Evolutionary conservation across 2,329 filamentous ascomycete genomes (phyloP).

Genomic region (Pseudopyricularia cyperi): DNA sequence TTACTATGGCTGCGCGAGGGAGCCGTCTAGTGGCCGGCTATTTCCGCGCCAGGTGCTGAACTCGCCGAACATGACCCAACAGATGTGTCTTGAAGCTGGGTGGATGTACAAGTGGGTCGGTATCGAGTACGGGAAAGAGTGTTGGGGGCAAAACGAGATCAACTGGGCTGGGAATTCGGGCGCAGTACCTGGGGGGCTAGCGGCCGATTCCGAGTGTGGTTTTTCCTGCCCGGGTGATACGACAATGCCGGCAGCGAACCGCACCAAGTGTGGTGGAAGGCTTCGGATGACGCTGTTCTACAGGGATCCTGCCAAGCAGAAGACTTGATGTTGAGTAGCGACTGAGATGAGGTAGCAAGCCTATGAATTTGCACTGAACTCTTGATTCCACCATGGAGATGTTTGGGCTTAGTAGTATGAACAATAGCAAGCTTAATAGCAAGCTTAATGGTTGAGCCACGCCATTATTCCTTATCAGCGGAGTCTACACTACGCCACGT

Average conservation of each 20-base stretch:
- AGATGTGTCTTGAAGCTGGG: conserved; percentile 16
- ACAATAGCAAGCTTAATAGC: too few species aligned
- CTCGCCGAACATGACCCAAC: conserved; percentile 14
- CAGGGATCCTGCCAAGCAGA: background rate
- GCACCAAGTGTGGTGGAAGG: conserved; percentile 6
- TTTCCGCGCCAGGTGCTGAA: conserved; percentile 4
- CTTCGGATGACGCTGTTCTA: conserved; percentile 6
- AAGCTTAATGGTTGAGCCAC: too few species aligned
- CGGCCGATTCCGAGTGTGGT: conserved; percentile 4
- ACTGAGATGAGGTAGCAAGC: too few species aligned
- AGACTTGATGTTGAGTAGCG: too few species aligned
- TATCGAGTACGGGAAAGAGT: conserved; percentile 23
- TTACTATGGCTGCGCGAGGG: conserved; percentile 8
- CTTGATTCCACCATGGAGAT: too few species aligned
- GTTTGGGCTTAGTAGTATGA: too few species aligned
- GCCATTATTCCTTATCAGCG: too few species aligned
- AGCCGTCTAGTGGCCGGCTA: conserved; percentile 9
- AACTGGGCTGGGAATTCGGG: conserved; percentile 10
- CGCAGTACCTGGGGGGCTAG: conserved; percentile 2
- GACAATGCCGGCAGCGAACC: background rate
- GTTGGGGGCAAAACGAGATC: conserved; percentile 22
- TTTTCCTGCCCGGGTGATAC: conserved; percentile 6
- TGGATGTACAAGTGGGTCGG: conserved; percentile 19
- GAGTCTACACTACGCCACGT: too few species aligned
- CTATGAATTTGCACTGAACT: too few species aligned